Evolutionary conservation across 2,329 filamentous ascomycete genomes (phyloP), one percentile per base, ranked within the genome.

Genomic region (Ceratocystis smalleyi): DNA sequence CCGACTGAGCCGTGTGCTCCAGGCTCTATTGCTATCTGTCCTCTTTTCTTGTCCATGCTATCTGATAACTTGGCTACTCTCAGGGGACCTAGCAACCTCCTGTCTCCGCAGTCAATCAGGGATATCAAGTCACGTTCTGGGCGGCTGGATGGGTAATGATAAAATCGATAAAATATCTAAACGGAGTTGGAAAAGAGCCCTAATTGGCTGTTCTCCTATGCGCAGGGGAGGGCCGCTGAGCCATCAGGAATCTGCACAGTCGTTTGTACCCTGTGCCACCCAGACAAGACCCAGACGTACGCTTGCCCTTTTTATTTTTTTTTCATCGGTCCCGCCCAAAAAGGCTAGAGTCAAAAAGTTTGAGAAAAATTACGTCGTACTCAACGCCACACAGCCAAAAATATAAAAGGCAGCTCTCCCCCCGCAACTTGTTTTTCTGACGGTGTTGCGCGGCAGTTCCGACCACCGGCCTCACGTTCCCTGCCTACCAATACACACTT

Each of bases 341-440:
- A 30, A 30, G 51, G 51, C 12, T 55, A 30, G 22, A 17, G 51
- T 12, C 12, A 17, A 17, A 32, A n/a, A 30, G 27, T 55, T 55
- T 55, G 51, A 30, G 64, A 54, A 61, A 59, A 60, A 61, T 30
- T 61, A 55, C 55, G 64, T 63, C 61, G 55, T 30, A 55, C 45
- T 54, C 40, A 43, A 47, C 64, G 64, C 64, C 64, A 66, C 64
- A 66, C 24, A 63, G 64, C 54, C 64, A 66, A 66, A 66, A 66
- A 66, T 66, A 66, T 66, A 66, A 63, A 66, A 66, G 61, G 43
- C 47, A 22, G 43, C 61, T 24, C 22, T 66, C 60, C 61, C 64
- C 64, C 64, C 64, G 64, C 64, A 63, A 43, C 61, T 51, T 63
- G 40, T 43, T 32, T 32, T 43, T 43, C 40, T 60, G 22, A 43